Base-by-base conservation (phyloP, 2,329 filamentous ascomycete genomes). In the Fonsecaea pugnacius region DNA sequence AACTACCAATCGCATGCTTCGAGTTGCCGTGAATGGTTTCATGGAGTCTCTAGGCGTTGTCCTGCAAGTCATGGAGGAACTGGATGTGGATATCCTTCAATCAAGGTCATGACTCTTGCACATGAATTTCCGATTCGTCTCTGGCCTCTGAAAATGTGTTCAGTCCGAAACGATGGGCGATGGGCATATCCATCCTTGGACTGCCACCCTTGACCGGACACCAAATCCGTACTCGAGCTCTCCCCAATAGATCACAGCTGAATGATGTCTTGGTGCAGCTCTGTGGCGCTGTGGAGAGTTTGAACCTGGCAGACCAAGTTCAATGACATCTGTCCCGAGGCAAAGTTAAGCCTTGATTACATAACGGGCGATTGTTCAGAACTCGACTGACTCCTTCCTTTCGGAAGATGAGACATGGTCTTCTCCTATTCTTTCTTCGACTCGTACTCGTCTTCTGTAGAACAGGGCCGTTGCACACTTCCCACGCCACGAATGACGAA, bases 11-110 rank as follows among this genome's bases (percentile, higher is more conserved):
- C 89, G 95, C 70, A 98, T 98, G 94, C 84, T 99, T 63, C 89
- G 95, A 51, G 95, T 99, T 2, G 91, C 94, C 2, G 93, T 97
- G 62, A 98, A 98, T 78, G 92, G 92, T 9, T 97, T 97, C 77
- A 92, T 98, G 83, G 94, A 98, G 73, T 96, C 90, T 71, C 77
- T 97, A 62, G 87, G 87, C 58, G 87, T 97, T 4, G 89, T 97
- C 1, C 77, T 97, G 48, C 91, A 92, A 60, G 90, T 96, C 16
- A 96, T 97, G 90, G 88, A 91, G 76, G 90, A 96, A 75, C 78
- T 98, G 72, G 94, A 98, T 77, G 86, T 88, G 30, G 93, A 97
- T 79, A 89, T 95, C 1, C 75, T 96, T 43, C 85, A 83, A 38
- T 38, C 67, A 24, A 54, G 52, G 60, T 52, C 62, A 35, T 68